Evolutionary conservation across 768 basidiomycete species (phyloP).

Genomic region (Russula emetica): DNA sequence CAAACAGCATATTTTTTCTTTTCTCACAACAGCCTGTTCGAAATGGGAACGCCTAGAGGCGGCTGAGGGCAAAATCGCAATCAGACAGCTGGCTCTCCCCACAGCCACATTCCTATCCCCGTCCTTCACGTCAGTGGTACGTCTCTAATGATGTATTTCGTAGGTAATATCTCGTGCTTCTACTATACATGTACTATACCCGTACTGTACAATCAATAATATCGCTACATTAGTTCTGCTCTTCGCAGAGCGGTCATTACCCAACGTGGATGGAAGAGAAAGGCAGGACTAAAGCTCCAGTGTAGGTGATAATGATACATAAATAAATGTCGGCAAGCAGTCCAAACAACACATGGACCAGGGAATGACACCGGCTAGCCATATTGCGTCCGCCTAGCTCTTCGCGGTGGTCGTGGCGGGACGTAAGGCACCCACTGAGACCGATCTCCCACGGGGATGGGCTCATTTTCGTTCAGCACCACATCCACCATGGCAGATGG

Average conservation of each 20-base stretch:
- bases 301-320: not conserved
- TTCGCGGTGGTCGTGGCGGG: not conserved
- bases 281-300: no score
- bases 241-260: not conserved
- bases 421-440: constrained; percentile 37
- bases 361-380: not conserved
- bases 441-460: constrained; percentile 48
- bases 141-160: not conserved
- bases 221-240: not conserved
- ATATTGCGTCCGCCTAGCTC: not conserved
- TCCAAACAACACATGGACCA: not conserved
- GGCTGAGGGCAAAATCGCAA: not conserved
- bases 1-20: no score
- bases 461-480: constrained; percentile 48
- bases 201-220: not conserved
- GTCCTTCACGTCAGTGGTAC: not conserved
- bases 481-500: constrained; percentile 37
- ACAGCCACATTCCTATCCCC: no score
- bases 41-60: no score
- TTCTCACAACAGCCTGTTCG: no score
- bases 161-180: not conserved
- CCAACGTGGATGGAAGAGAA: not conserved
- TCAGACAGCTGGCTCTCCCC: no score
- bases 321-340: not conserved
- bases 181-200: not conserved